These are phyloP conservation scores for Leptoxyphium fumago DNA, from an alignment of 2,329 filamentous ascomycete species.

Conservation along the genomic window DNA sequence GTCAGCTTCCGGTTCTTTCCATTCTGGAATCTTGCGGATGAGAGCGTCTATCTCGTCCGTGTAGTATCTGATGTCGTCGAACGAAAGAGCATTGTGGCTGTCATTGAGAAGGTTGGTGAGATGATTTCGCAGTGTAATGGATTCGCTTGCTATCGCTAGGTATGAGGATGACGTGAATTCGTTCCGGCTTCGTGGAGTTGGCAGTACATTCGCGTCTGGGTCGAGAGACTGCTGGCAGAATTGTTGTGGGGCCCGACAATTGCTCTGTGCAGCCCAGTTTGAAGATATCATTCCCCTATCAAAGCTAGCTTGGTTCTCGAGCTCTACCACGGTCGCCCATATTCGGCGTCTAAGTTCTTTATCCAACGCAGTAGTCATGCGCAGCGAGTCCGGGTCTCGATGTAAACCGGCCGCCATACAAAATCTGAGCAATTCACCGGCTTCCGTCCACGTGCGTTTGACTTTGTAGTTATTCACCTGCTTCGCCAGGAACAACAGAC, in stretches of 20 bases:
- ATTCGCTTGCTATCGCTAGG: slow-evolving; percentile 10
- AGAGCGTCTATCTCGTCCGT: slow-evolving; percentile 19
- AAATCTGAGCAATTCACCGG: slow-evolving; percentile 36
- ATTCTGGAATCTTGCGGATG: slow-evolving; percentile 13
- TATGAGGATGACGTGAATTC: slow-evolving; percentile 17
- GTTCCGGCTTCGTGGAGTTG: slow-evolving; percentile 5
- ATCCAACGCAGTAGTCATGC: slow-evolving; percentile 29
- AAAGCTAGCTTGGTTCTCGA: slow-evolving; percentile 41
- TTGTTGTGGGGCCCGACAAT: slow-evolving; percentile 35
- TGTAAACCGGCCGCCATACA: slow-evolving; percentile 41
- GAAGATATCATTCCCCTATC: slow-evolving; percentile 39
- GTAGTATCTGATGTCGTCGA: slow-evolving; percentile 18
- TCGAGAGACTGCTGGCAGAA: slow-evolving; percentile 35
- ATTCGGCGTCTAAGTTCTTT: slow-evolving; percentile 40
- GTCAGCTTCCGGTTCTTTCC: slow-evolving; percentile 5
- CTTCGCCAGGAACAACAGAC: slow-evolving; percentile 36
- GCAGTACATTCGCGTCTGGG: slow-evolving; percentile 9
- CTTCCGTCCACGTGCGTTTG: slow-evolving; percentile 39
- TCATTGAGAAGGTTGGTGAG: slow-evolving; percentile 19
- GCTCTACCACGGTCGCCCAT: slow-evolving; percentile 42
- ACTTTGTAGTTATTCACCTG: slow-evolving; percentile 36
- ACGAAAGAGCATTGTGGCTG: slow-evolving; percentile 14
- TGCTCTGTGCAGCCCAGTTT: slow-evolving; percentile 30
- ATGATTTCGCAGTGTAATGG: slow-evolving; percentile 11
- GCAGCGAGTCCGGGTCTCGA: slow-evolving; percentile 28